Evolutionary conservation across 306 rosid species (phyloP), one percentile per base, ranked within the genome.

Genomic region (Carpinus fangiana): DNA sequence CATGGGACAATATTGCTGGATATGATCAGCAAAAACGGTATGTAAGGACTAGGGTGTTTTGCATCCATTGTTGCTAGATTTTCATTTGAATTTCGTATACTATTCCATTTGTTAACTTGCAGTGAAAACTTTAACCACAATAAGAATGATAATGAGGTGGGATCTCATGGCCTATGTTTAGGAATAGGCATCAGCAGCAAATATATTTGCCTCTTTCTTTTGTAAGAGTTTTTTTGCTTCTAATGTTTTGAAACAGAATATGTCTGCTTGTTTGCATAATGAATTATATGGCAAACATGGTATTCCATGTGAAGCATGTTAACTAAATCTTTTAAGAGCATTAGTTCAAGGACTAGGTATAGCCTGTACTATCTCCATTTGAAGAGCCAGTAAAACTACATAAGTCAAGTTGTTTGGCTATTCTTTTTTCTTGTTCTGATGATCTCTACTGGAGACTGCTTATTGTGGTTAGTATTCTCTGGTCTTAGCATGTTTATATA

Each of bases 1-100:
- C 90, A 41, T 94, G 98, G 98, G 97, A 90, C 76, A 88, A 83
- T 87, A 89, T 92, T 76, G 98, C 97, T 18, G 98, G 98, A 55
- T 94, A 94, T 85, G 93, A 89, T 78, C 84, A 84, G 73, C 98
- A 94, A 72, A 94, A 94, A 55, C 76, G 97, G 98, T 94, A 82
- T 70, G 90, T 79, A 43, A 62, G 73, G 36, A 74, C 20, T 51
- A 46, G 50, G 48, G 53, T 76, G 55, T 28, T 3, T 13, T 75
- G 31, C 61, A 53, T 68, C 10, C 77, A 26, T 77, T 50, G 71
- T 18, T 61, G 28, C 12, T 48, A 4, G 21, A 28, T 13, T 26
- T 73, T 46, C 20, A 23, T 10, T 28, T 18, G 16, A 7, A 71
- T 64, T 59, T 66, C 12, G 14, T 66, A 8, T 17, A 4, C 73